A percentile compares a stretch with the other conserved stretches of the same genome.
Evolutionary conservation across 495 filamentous ascomycete genomes (phyloP).

Genomic region (Aspergillus mulundensis): DNA sequence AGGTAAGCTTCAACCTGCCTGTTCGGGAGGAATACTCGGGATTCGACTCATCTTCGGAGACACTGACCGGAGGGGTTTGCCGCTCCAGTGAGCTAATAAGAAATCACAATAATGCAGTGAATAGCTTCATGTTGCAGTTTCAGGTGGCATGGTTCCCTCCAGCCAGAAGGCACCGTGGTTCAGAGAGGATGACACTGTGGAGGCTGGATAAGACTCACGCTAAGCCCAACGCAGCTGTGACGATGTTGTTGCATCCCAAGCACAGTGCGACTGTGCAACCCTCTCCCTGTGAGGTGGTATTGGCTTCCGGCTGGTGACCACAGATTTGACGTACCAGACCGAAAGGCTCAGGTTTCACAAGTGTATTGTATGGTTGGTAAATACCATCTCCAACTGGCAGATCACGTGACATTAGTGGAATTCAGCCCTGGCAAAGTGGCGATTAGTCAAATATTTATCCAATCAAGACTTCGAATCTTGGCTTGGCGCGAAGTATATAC

Average conservation of each 20-base stretch:
- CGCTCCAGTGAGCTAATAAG: background rate
- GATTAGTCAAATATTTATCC: too few relatives aligned
- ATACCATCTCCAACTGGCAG: background rate
- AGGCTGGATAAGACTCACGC: background rate
- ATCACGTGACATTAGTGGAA: too few relatives aligned
- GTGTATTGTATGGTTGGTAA: conserved; percentile 15
- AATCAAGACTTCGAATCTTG: too few relatives aligned
- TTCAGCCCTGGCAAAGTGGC: too few relatives aligned
- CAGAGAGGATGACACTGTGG: background rate
- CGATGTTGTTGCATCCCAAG: conserved; percentile 17
- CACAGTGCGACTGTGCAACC: conserved; percentile 3
- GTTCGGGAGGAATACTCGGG: background rate
- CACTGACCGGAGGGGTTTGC: background rate
- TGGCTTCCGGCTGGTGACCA: background rate
- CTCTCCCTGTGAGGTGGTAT: background rate
- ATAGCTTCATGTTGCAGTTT: conserved; percentile 10
- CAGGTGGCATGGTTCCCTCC: background rate
- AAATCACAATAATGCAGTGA: background rate
- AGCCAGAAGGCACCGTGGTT: background rate
- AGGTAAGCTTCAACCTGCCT: background rate
- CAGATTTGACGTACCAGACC: too few relatives aligned
- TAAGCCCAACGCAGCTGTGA: background rate
- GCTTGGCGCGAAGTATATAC: too few relatives aligned
- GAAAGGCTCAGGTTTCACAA: background rate
- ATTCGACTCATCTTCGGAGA: background rate